phyloP scores from a whole-genome alignment of 2,329 filamentous ascomycete species.

The Stemphylium lycopersici region DNA sequence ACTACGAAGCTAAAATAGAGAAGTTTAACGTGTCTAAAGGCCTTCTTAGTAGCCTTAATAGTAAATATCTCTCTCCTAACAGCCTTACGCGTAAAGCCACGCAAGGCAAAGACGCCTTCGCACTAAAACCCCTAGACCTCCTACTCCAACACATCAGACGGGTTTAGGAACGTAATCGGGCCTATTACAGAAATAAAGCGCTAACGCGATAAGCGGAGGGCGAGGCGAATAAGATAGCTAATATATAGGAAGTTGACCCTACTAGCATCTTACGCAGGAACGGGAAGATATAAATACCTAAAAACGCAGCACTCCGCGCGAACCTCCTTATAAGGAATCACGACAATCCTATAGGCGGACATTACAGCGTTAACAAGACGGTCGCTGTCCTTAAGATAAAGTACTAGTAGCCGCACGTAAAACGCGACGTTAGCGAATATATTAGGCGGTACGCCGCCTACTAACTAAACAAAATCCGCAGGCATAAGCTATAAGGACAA shows the following conservation, averaged over 20 bases:
- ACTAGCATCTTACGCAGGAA: not conserved
- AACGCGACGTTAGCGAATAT: not conserved
- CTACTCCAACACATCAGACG: not conserved
- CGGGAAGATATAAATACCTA: not conserved
- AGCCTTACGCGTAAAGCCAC: not conserved
- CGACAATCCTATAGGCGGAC: not conserved
- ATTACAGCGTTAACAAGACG: not conserved
- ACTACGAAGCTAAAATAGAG: not conserved
- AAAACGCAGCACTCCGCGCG: not conserved
- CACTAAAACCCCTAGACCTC: not conserved
- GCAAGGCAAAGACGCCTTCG: not conserved
- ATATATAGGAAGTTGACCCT: not conserved
- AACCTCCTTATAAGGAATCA: not conserved
- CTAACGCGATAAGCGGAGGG: not conserved
- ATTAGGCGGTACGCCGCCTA: not conserved
- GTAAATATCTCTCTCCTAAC: not conserved
- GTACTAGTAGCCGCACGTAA: not conserved
- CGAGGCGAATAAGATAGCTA: not conserved
- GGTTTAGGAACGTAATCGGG: not conserved
- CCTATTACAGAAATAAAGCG: not conserved
- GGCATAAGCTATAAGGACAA: not conserved
- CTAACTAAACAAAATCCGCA: not conserved
- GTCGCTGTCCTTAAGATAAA: not conserved
- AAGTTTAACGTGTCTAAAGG: not conserved
- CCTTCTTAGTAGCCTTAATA: not conserved